phyloP scores from a whole-genome alignment of 228 moss, liverwort and hornwort genomes.

The Sphagnum magellanicum region DNA sequence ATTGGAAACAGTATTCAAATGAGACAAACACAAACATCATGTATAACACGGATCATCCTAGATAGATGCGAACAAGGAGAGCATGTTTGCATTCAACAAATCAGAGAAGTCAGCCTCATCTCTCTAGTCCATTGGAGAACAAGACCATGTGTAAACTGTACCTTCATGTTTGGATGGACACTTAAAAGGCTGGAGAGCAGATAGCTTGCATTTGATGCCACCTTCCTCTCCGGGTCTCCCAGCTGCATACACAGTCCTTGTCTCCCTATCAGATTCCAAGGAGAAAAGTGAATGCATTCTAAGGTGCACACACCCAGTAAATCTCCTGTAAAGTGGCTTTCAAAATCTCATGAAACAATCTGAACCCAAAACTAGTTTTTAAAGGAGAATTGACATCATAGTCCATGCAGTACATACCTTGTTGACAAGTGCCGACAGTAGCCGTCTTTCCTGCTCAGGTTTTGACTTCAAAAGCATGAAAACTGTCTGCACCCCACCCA shows the following conservation, averaged over 20 bases:
- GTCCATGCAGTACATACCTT: conserved; percentile 38
- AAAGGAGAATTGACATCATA: no score
- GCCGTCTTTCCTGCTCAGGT: conserved; percentile 90
- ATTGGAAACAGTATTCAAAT: background rate
- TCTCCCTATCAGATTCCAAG: background rate
- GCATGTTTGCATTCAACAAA: background rate
- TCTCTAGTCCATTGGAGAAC: background rate
- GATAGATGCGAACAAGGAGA: background rate
- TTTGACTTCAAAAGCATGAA: conserved; percentile 78
- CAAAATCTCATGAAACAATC: background rate
- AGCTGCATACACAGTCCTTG: conserved; percentile 33
- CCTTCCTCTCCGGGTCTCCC: conserved; percentile 94
- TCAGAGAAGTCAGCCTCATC: background rate
- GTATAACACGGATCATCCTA: background rate
- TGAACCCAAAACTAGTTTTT: background rate
- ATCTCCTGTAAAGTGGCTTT: background rate
- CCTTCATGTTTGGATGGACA: conserved; percentile 98
- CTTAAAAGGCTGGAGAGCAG: conserved; percentile 83
- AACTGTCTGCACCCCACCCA: conserved; percentile 56
- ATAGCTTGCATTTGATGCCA: conserved; percentile 92
- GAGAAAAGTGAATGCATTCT: background rate
- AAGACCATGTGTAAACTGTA: conserved; percentile 11
- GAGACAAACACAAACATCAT: background rate
- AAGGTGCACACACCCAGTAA: background rate
- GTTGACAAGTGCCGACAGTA: conserved; percentile 82